Evolutionary conservation across 306 rosid species (phyloP), one percentile per base, ranked within the genome.

Genomic region (Dalbergia cultrata): DNA sequence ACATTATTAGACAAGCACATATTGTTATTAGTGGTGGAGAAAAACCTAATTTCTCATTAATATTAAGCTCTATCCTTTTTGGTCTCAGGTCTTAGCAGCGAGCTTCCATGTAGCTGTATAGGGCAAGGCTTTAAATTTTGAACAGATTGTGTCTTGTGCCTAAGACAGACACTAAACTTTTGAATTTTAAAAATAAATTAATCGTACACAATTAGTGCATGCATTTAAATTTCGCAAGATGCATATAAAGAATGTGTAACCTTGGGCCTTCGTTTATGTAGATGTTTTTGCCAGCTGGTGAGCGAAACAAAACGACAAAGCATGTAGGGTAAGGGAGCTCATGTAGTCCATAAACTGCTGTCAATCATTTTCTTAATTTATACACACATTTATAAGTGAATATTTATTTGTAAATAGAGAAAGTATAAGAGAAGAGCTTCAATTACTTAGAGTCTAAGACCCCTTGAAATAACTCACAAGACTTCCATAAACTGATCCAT

Each of bases 391-490:
- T 22, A 22, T 22, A 22, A 22, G 26, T 1, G 1, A 1, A 22
- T 1, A 22, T 1, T 22, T 22, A 22, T 22, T 22, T 22, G 26
- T 22, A 1, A 22, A 22, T 22, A 1, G 26, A 1, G 26, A 22
- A 1, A 22, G 26, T 22, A 22, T 26, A 26, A 26, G 31, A 1
- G 31, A 22, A 22, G 50, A 43, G 64, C 0, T 73, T 22, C 59
- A 53, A 53, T 53, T 6, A 22, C 0, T 19, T 72, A 0, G 34
- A 72, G 72, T 72, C 83, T 6, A 62, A 74, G 74, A 80, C 60
- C 79, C 64, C 85, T 49, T 58, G 77, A 72, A 85, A 71, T 13
- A 66, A 58, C 56, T 49, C 67, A 80, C 22, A 81, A 80, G 49
- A 57, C 49, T 41, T 37, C 68, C 35, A 18, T 57, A 70, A 71